A percentile compares a stretch with the other conserved stretches of the same genome.
phyloP scores from a whole-genome alignment of 2,329 filamentous ascomycete species.

The Trichoderma hamatum region DNA sequence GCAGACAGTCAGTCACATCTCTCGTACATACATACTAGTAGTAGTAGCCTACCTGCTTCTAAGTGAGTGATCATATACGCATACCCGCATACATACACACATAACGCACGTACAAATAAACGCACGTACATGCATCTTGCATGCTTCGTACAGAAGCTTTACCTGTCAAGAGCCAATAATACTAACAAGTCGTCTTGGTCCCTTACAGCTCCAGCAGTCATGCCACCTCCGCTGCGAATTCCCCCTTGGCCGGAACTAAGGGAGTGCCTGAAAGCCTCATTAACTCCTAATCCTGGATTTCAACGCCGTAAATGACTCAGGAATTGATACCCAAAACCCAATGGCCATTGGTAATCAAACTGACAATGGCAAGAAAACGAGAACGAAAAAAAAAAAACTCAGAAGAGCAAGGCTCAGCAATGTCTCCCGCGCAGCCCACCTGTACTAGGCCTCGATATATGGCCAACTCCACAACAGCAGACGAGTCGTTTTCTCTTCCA shows the following conservation, averaged over 20 bases:
- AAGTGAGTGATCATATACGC: slow-evolving; percentile 13
- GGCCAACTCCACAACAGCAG: slow-evolving; percentile 25
- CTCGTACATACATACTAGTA: slow-evolving; percentile 1
- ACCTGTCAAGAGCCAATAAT: slow-evolving; percentile 17
- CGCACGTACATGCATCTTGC: slow-evolving; percentile 20
- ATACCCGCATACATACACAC: slow-evolving; percentile 20
- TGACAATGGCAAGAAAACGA: background rate
- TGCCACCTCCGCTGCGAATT: slow-evolving; percentile 10
- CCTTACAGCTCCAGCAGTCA: slow-evolving; percentile 19
- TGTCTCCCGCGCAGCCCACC: slow-evolving; percentile 15
- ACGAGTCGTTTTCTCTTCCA: slow-evolving; percentile 4
- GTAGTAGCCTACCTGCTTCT: background rate
- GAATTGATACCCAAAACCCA: slow-evolving; percentile 24
- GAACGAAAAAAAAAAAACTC: background rate
- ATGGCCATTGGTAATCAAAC: slow-evolving; percentile 5
- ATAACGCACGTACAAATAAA: slow-evolving; percentile 13
- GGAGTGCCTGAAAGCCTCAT: slow-evolving; percentile 2
- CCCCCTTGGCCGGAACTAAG: slow-evolving; percentile 12
- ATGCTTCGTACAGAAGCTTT: slow-evolving; percentile 19
- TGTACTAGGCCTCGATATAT: slow-evolving; percentile 27
- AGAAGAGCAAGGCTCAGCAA: slow-evolving; percentile 6
- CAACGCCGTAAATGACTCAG: slow-evolving; percentile 13
- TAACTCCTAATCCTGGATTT: background rate
- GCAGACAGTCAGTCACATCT: slow-evolving; percentile 14
- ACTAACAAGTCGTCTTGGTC: slow-evolving; percentile 8